These are phyloP conservation scores for Lumnitzera racemosa DNA, from an alignment of 345 rosid species.

Conservation along the genomic window DNA sequence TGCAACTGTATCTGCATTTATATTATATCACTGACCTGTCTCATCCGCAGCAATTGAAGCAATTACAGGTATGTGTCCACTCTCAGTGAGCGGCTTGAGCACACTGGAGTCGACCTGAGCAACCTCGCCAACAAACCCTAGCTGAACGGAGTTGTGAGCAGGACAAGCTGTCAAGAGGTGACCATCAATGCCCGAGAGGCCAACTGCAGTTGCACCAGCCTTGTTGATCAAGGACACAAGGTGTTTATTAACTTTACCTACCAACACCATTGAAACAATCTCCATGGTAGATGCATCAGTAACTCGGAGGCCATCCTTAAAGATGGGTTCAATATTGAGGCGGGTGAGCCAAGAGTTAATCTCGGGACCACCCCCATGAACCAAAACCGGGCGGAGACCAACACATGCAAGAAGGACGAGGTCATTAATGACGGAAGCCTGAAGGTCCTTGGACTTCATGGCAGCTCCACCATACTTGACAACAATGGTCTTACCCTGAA, in stretches of 20 bases:
- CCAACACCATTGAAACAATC: slow-evolving; percentile 89
- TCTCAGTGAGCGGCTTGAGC: slow-evolving; percentile 44
- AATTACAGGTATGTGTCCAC: slow-evolving; percentile 74
- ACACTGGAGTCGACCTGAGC: slow-evolving; percentile 56
- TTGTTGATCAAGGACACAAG: slow-evolving; percentile 68
- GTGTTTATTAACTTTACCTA: slow-evolving; percentile 80
- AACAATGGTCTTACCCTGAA: slow-evolving; percentile 78
- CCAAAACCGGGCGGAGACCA: slow-evolving; percentile 84
- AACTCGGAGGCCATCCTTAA: slow-evolving; percentile 75
- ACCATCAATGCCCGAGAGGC: slow-evolving; percentile 83
- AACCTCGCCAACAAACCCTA: slow-evolving; percentile 90
- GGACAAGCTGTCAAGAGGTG: slow-evolving; percentile 79
- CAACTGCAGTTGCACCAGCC: slow-evolving; percentile 86
- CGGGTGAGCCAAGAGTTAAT: slow-evolving; percentile 65
- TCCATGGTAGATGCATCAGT: slow-evolving; percentile 92
- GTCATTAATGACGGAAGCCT: slow-evolving; percentile 63
- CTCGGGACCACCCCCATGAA: slow-evolving; percentile 93
- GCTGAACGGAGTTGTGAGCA: slow-evolving; percentile 48
- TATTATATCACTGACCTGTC: slow-evolving; percentile 68
- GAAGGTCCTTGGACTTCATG: slow-evolving; percentile 70
- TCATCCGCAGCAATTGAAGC: slow-evolving; percentile 87
- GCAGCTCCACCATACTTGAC: slow-evolving; percentile 98
- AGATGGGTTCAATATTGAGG: slow-evolving; percentile 59
- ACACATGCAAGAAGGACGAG: slow-evolving; percentile 80
- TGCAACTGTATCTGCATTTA: slow-evolving; percentile 90